Percentiles rank a stretch among this genome's conserved stretches.
Evolutionary conservation across 768 basidiomycete genomes (phyloP).

Genomic region (Strobilomyces echinocephalus): DNA sequence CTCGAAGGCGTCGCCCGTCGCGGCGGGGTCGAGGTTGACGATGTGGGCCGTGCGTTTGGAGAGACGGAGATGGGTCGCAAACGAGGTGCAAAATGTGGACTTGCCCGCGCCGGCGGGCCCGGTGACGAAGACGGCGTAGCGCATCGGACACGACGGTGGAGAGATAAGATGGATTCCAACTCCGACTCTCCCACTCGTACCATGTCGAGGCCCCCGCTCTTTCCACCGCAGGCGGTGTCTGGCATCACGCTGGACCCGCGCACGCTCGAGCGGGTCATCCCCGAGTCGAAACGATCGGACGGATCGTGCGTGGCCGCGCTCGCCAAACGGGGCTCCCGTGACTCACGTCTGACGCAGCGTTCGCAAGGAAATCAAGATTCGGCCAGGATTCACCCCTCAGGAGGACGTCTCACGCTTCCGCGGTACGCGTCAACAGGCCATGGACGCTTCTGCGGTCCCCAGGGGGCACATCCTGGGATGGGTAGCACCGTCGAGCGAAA

Average conservation of each 20-base stretch:
- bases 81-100: constrained; percentile 85
- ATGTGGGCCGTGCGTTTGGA: constrained; percentile 84
- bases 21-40: constrained; percentile 97
- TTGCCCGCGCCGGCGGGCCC: constrained; percentile 99
- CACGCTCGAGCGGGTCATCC: constrained; percentile 84
- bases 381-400: constrained; percentile 91
- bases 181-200: constrained; percentile 20
- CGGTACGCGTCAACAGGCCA: constrained; percentile 67
- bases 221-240: constrained; percentile 63
- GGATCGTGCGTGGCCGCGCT: constrained; percentile 57
- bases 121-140: constrained; percentile 82
- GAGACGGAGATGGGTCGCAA: constrained; percentile 83
- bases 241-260: constrained; percentile 85
- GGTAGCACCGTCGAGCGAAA: constrained; percentile 54
- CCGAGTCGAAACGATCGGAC: constrained; percentile 75
- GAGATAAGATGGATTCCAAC: constrained; percentile 27
- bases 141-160: constrained; percentile 44
- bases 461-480: constrained; percentile 84
- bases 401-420: constrained; percentile 90
- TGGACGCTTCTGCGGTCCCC: constrained; percentile 59
- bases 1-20: constrained; percentile 80
- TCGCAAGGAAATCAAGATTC: constrained; percentile 83
- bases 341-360: constrained; percentile 42
- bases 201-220: constrained; percentile 76
- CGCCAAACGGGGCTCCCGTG: constrained; percentile 5